phyloP scores from a whole-genome alignment of 1,284 basidiomycete species.

The Ustilago hordei region DNA sequence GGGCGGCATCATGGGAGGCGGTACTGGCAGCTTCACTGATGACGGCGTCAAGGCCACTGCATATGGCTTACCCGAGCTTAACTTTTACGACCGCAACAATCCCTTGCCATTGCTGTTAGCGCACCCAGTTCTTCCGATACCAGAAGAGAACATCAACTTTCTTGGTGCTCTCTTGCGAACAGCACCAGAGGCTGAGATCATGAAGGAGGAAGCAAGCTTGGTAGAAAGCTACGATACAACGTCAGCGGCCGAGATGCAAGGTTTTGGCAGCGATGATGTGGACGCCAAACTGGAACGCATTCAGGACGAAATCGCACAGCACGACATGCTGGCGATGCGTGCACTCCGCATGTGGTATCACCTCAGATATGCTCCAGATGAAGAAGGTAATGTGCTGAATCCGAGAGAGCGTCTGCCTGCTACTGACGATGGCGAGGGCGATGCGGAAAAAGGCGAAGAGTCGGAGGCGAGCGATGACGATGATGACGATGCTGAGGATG shows the following conservation, averaged over 20 bases:
- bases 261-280: constrained; percentile 1
- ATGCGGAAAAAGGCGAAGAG: constrained; percentile 39
- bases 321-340: constrained; percentile 49
- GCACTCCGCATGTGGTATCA: constrained; percentile 59
- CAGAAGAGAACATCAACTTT: constrained; percentile 59
- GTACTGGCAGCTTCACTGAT: constrained; percentile 1
- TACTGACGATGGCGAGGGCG: constrained; percentile 34
- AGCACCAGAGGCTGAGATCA: constrained; percentile 54
- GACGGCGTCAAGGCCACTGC: constrained; percentile 48
- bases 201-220: constrained; percentile 38
- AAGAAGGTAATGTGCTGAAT: constrained; percentile 56
- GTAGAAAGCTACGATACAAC: constrained; percentile 47
- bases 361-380: constrained; percentile 52
- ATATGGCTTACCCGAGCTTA: constrained; percentile 51
- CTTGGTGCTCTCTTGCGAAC: constrained; percentile 60
- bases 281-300: constrained; percentile 31
- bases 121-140: constrained; percentile 54
- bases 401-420: constrained; percentile 44
- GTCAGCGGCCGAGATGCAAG: constrained; percentile 1
- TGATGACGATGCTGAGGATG: constrained; percentile 45
- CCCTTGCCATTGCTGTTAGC: constrained; percentile 47
- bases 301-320: constrained; percentile 41
- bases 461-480: constrained; percentile 30
- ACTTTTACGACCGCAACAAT: constrained; percentile 51
- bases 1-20: constrained; percentile 25